Evolutionary conservation across 129 eudicot genomes (phyloP).

Genomic region (Solidago caesia): DNA sequence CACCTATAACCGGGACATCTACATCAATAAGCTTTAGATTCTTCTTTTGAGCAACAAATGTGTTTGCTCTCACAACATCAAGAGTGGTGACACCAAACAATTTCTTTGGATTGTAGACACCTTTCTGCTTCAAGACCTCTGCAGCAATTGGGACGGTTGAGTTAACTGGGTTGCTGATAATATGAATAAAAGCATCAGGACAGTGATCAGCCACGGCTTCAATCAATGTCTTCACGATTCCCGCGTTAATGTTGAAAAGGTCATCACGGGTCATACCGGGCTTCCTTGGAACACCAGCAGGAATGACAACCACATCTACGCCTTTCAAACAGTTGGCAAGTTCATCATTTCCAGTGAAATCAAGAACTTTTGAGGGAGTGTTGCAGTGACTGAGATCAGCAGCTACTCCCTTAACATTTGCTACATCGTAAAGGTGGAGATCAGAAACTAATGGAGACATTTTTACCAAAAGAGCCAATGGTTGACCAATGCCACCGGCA

Average conservation of each 20-base stretch:
- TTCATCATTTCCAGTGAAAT: constrained; percentile 69
- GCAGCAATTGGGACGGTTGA: constrained; percentile 90
- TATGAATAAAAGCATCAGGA: constrained; percentile 76
- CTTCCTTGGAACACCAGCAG: constrained; percentile 87
- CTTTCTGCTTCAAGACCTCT: constrained; percentile 69
- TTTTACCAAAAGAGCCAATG: constrained; percentile 73
- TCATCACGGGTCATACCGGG: constrained; percentile 95
- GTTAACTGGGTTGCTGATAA: constrained; percentile 88
- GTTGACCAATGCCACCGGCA: constrained; percentile 88
- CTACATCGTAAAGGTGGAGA: constrained; percentile 72
- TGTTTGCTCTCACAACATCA: constrained; percentile 86
- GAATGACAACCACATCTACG: constrained; percentile 68
- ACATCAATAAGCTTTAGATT: constrained; percentile 76
- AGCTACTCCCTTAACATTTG: constrained; percentile 83
- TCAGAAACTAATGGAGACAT: constrained; percentile 83
- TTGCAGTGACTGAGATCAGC: constrained; percentile 95
- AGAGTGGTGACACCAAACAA: constrained; percentile 87
- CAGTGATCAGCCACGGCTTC: constrained; percentile 81
- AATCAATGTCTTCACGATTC: constrained; percentile 60
- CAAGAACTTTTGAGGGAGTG: constrained; percentile 69
- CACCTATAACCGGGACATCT: constrained; percentile 82
- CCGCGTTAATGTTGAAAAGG: constrained; percentile 79
- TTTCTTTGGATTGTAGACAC: constrained; percentile 74
- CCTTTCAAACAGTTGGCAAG: constrained; percentile 54
- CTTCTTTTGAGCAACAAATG: constrained; percentile 81